Conservation (phyloP, 2,329 filamentous ascomycete species). For the Talaromyces albobiverticillius region DNA sequence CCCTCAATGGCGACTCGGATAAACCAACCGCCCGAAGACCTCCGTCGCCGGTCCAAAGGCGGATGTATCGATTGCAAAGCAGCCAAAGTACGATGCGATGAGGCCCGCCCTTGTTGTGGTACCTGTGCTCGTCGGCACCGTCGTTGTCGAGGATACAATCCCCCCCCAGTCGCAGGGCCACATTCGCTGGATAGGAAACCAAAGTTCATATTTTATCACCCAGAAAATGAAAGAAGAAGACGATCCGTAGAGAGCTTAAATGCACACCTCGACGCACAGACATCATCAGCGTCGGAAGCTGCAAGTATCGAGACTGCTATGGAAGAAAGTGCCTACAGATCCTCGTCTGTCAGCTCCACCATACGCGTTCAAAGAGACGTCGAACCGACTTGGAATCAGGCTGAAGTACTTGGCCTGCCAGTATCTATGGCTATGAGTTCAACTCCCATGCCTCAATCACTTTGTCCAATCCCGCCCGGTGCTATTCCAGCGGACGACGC, state of each 20-base stretch:
- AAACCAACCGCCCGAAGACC: background rate
- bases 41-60: constrained; percentile 8
- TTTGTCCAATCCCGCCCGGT: constrained; percentile 19
- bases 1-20: background rate
- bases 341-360: background rate
- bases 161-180: background rate
- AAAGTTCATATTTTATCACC: background rate
- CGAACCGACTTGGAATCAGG: background rate
- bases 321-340: background rate
- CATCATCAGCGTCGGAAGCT: background rate
- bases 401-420: background rate
- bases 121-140: constrained; percentile 31
- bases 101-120: constrained; percentile 23
- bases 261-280: background rate
- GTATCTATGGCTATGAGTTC: background rate
- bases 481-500: constrained; percentile 24
- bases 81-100: constrained; percentile 19
- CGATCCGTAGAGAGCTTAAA: background rate
- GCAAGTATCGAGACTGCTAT: background rate
- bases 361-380: background rate
- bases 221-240: background rate
- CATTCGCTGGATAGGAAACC: background rate
- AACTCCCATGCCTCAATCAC: background rate
- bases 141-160: constrained; percentile 28
- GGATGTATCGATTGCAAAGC: constrained; percentile 19